These are phyloP conservation scores for Calamus simplicifolius DNA, from an alignment of 176 grass and related monocot species.

Conservation along the genomic window DNA sequence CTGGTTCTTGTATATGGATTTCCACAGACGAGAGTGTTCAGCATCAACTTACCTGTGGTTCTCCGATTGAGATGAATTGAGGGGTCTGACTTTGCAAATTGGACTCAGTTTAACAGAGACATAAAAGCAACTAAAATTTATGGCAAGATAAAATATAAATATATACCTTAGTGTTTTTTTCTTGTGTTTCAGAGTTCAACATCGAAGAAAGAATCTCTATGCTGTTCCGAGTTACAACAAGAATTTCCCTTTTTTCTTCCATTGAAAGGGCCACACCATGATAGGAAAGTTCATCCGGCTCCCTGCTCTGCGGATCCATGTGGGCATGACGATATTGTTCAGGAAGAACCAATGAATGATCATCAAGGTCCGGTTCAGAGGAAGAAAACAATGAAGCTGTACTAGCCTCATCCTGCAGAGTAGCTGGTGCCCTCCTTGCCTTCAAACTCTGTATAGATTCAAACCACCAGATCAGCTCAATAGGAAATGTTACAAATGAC, in stretches of 20 bases:
- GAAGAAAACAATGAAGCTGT: constrained; percentile 2
- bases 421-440: constrained; percentile 15
- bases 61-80: too few species aligned
- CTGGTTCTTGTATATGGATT: too few species aligned
- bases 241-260: constrained; percentile 28
- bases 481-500: background rate
- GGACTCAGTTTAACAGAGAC: too few species aligned
- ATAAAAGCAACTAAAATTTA: too few species aligned
- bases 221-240: constrained; percentile 23
- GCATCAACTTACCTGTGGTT: too few species aligned
- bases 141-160: too few species aligned
- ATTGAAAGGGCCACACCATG: constrained; percentile 4
- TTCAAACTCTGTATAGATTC: constrained; percentile 16
- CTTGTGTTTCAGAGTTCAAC: constrained; percentile 16
- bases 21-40: too few species aligned
- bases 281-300: background rate
- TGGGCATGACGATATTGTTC: background rate
- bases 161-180: constrained; percentile 15
- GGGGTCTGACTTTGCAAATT: too few species aligned
- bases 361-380: constrained; percentile 17
- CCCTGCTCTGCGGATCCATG: background rate
- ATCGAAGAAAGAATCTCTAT: constrained; percentile 26
- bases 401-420: constrained; percentile 13
- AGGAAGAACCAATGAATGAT: constrained; percentile 7
- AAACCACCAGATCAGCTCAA: background rate